Conservation (phyloP, 139 green algal genomes). For the Coccomyxa sp. region DNA sequence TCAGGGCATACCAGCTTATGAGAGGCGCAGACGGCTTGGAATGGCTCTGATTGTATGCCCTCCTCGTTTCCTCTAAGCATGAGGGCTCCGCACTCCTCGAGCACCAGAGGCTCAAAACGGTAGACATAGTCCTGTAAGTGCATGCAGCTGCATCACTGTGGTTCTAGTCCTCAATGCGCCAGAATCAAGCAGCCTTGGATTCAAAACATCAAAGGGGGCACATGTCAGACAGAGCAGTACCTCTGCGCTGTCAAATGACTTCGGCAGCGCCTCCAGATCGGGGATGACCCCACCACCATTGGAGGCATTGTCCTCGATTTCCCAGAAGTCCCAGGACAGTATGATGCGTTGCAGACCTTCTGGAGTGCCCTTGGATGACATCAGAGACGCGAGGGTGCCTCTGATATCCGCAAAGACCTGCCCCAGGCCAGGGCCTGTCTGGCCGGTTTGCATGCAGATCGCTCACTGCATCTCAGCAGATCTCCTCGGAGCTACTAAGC, state of each 20-base stretch:
- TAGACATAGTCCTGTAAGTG: constrained; percentile 42
- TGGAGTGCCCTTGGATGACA: background rate
- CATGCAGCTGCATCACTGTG: background rate
- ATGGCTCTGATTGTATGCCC: constrained; percentile 34
- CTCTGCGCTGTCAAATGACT: constrained; percentile 30
- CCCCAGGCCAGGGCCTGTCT: no score
- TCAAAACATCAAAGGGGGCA: background rate
- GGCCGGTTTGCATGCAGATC: no score
- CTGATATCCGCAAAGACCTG: no score
- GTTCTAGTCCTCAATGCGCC: background rate
- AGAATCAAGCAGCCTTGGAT: background rate
- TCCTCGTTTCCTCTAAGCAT: constrained; percentile 70
- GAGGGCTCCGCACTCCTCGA: constrained; percentile 77
- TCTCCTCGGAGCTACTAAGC: no score
- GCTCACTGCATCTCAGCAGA: no score
- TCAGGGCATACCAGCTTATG: background rate
- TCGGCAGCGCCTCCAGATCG: constrained; percentile 37
- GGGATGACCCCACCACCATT: constrained; percentile 19
- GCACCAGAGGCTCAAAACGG: constrained; percentile 70
- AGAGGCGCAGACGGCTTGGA: constrained; percentile 34
- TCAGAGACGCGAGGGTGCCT: constrained; percentile 6
- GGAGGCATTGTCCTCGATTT: constrained; percentile 42
- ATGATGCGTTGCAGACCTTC: constrained; percentile 56
- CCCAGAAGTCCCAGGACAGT: constrained; percentile 80
- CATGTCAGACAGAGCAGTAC: no score